Evolutionary conservation across 2,329 filamentous ascomycete species (phyloP).

Genomic region (Orbilia blumenaviensis): DNA sequence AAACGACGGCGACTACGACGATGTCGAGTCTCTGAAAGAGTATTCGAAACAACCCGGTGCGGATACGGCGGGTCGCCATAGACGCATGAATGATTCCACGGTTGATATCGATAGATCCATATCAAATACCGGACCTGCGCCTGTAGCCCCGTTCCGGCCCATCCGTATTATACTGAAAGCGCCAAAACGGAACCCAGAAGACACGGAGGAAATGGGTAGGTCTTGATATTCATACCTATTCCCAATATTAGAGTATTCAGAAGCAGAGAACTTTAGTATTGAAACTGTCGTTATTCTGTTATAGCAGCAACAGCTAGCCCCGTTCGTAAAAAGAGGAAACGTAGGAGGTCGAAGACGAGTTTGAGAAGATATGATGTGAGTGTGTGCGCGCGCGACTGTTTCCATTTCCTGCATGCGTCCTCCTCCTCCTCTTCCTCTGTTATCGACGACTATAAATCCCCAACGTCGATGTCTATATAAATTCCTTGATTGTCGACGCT

Average conservation of each 20-base stretch:
- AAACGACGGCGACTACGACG: not conserved
- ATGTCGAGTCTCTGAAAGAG: not conserved
- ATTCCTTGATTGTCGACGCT: no score
- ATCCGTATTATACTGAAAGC: slow-evolving; percentile 32
- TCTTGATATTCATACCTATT: not conserved
- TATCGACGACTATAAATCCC: no score
- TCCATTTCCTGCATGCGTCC: no score
- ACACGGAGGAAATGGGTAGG: slow-evolving; percentile 5
- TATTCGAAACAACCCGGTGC: not conserved
- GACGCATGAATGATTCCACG: not conserved
- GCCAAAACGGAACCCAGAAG: slow-evolving; percentile 5
- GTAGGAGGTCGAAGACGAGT: slow-evolving; percentile 26
- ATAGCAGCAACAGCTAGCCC: not conserved
- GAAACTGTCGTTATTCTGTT: not conserved
- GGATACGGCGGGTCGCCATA: not conserved
- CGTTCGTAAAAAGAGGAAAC: slow-evolving; percentile 17
- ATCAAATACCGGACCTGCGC: not conserved
- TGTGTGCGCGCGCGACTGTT: not conserved
- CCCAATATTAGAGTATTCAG: not conserved
- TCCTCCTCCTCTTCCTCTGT: no score
- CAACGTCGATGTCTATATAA: no score
- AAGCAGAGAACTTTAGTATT: not conserved
- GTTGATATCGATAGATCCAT: not conserved
- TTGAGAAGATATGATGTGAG: slow-evolving; percentile 22
- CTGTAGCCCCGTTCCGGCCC: slow-evolving; percentile 2